Evolutionary conservation across 202 grass and related monocot species (phyloP), one percentile per base, ranked within the genome.

Genomic region (Schoenoplectus tabernaemontani): DNA sequence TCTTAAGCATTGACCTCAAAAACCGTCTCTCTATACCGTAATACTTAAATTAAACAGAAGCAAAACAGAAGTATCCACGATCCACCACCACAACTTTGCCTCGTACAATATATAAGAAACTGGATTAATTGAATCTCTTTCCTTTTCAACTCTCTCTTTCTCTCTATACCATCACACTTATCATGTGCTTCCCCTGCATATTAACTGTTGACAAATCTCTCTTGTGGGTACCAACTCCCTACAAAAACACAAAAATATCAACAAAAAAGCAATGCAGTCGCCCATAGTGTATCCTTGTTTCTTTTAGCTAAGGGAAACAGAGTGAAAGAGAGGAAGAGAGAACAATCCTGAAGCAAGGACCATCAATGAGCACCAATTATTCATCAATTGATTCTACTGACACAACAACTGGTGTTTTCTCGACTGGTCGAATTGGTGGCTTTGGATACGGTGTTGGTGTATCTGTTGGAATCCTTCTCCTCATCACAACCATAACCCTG

Each of bases 401-500:
- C 16, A 33, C 69, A 33, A 32, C 84, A 16, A 41, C 64, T 5
- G 83, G 85, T 19, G 56, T 86, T 36, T 60, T 92, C 75, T 48
- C 76, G 32, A 82, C 96, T 0, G 89, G 87, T 73, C 88, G 87
- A 16, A 89, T 95, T 81, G 86, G 88, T 13, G 82, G 90, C 26
- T 88, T 98, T 43, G 88, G 91, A 48, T 98, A 92, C 63, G 91
- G 91, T 53, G 58, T 95, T 37, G 88, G 91, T 17, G 86, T 98
- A 36, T 92, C 91, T 28, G 51, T 98, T n/a, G 91, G 95, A 81
- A 85, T 95, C 78, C 83, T 98, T 11, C 65, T 98, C 61, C 89
- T 98, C 77, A 90, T 98, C 86, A 92, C 83, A 82, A 98, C 91
- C 78, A 90, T 92, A 87, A 87, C 88, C 19, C 83, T 98, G 7